Evolutionary conservation across 2,329 filamentous ascomycete genomes (phyloP).

Genomic region (Pseudocercospora cruenta): DNA sequence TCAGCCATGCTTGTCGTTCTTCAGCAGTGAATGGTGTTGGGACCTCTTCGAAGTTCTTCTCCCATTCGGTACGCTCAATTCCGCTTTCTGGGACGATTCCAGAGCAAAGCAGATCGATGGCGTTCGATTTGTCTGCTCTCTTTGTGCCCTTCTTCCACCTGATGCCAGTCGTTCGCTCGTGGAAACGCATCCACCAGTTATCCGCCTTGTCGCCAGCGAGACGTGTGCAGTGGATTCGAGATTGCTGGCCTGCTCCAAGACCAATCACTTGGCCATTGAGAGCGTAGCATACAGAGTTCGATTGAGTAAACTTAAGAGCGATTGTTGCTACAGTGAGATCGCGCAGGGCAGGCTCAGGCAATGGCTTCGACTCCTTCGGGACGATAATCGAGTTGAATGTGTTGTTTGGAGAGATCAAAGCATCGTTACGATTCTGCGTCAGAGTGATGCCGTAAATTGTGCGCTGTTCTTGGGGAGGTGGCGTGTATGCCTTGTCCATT

Average conservation of each 20-base stretch:
- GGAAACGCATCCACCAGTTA: constrained; percentile 99
- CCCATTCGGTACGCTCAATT: constrained; percentile 82
- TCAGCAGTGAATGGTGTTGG: constrained; percentile 78
- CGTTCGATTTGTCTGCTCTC: constrained; percentile 96
- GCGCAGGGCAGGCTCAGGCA: constrained; percentile 80
- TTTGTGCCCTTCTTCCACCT: constrained; percentile 98
- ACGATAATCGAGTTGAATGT: constrained; percentile 86
- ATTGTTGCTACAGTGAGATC: constrained; percentile 96
- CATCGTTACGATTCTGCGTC: constrained; percentile 89
- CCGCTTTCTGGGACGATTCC: constrained; percentile 84
- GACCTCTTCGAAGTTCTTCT: constrained; percentile 86
- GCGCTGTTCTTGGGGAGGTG: constrained; percentile 73
- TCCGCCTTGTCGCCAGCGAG: constrained; percentile 97
- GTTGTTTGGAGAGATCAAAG: constrained; percentile 75
- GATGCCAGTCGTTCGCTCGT: constrained; percentile 81
- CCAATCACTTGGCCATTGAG: constrained; percentile 91
- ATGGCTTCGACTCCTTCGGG: constrained; percentile 72
- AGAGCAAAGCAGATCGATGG: constrained; percentile 91
- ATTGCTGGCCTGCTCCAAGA: constrained; percentile 94
- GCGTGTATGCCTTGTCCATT: constrained; percentile 86
- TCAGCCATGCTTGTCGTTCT: constrained; percentile 84
- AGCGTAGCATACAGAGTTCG: constrained; percentile 98
- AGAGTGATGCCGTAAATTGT: constrained; percentile 90
- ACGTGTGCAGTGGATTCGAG: constrained; percentile 96
- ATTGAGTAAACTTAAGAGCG: constrained; percentile 97